Evolutionary conservation across 352 stramenopile species (phyloP).

Genomic region (Phytophthora pisi): DNA sequence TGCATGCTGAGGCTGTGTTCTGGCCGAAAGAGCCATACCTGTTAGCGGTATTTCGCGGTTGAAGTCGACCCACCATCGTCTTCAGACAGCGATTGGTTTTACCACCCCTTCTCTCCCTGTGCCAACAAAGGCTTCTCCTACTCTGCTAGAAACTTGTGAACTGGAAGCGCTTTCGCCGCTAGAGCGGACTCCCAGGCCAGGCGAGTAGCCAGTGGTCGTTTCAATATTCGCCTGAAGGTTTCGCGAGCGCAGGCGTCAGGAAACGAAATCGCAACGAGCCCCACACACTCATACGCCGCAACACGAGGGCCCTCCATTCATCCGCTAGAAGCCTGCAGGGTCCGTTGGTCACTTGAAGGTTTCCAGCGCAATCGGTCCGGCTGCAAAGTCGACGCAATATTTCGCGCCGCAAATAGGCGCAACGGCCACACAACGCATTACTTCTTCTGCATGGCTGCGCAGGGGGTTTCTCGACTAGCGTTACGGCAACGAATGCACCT

Average conservation of each 20-base stretch:
- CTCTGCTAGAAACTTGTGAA: conserved; percentile 22
- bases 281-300: conserved; percentile 1
- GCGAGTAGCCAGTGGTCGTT: conserved; percentile 25
- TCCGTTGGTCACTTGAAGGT: conserved; percentile 23
- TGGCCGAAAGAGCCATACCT: conserved; percentile 7
- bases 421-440: conserved; percentile 16
- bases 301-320: background rate
- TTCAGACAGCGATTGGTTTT: background rate
- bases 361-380: conserved; percentile 10
- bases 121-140: background rate
- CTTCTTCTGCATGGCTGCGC: background rate
- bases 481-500: no score
- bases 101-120: background rate
- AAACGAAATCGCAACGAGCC: conserved; percentile 17
- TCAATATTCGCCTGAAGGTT: conserved; percentile 31
- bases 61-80: conserved; percentile 25
- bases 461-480: no score
- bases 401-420: conserved; percentile 23
- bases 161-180: conserved; percentile 2
- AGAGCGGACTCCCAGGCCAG: background rate
- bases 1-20: background rate
- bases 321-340: conserved; percentile 9
- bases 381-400: conserved; percentile 21
- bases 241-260: conserved; percentile 11
- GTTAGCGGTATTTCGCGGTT: conserved; percentile 13